Evolutionary conservation across 1,284 basidiomycete species (phyloP), one percentile per base, ranked within the genome.

Genomic region (Apiotrichum porosum): DNA sequence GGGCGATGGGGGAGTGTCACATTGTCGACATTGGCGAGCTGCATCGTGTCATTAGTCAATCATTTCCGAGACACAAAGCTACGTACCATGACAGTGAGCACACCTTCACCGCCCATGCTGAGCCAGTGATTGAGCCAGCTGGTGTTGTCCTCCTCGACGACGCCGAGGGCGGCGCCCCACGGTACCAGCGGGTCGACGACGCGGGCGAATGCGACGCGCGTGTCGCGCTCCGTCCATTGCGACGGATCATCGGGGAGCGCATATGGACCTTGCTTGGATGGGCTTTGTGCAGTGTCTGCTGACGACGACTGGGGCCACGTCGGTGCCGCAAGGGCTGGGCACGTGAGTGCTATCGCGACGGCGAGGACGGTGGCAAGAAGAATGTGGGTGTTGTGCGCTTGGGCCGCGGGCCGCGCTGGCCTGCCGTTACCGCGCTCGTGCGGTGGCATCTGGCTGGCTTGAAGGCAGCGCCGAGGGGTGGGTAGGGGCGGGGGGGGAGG

Each of bases 1-100:
- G 70, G 71, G 17, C 72, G 62, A 51, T 74, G 72, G 0, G 68
- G 66, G 6, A 72, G 54, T 0, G 67, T 63, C 8, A 28, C 26
- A 12, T 28, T 28, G 26, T 28, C 26, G 26, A 6, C 26, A 12
- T 28, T 12, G 26, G 8, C 26, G 26, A 28, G 26, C 26, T 28
- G 12, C 8, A 28, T 28, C 26, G 12, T 28, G 12, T 28, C 26
- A 6, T 28, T 6, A 6, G 26, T 28, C 26, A 28, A 12, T 12
- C n/a, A n/a, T n/a, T n/a, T n/a, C n/a, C n/a, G n/a, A 28, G 12
- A 6, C 26, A 28, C 26, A 28, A 12, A 28, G 26, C 26, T 6
- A 28, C 45, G 33, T 28, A 49, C 47, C 17, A 34, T 31, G 32
- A 49, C 47, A 13, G 44, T 51, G 15, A 51, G 18, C 19, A 24